Conservation (phyloP, 2,329 filamentous ascomycete species). For the Ceratocystis cubensis region DNA sequence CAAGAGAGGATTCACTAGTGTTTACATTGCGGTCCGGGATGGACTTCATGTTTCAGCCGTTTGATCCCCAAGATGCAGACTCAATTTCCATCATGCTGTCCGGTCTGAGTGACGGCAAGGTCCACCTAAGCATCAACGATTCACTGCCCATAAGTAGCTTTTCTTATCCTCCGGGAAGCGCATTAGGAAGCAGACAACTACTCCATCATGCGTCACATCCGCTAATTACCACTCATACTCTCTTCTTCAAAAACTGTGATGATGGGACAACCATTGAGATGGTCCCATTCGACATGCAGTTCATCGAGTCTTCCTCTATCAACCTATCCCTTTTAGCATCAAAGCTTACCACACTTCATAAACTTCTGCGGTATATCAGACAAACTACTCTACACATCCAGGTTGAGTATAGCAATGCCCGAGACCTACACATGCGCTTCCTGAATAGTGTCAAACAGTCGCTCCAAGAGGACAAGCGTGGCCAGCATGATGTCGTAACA, state of each 20-base stretch:
- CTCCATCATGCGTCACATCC: slow-evolving; percentile 58
- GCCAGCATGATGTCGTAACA: slow-evolving; percentile 50
- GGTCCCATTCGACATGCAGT: slow-evolving; percentile 71
- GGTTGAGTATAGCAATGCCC: slow-evolving; percentile 69
- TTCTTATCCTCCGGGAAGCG: slow-evolving; percentile 31
- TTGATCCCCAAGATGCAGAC: slow-evolving; percentile 52
- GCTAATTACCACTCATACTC: slow-evolving; percentile 59
- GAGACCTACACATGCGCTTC: slow-evolving; percentile 68
- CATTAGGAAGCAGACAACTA: slow-evolving; percentile 28
- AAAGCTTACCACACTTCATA: slow-evolving; percentile 78
- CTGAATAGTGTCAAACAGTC: slow-evolving; percentile 40
- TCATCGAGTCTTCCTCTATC: slow-evolving; percentile 64
- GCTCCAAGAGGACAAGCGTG: slow-evolving; percentile 61
- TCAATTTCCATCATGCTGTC: slow-evolving; percentile 69
- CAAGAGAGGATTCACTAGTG: slow-evolving; percentile 43
- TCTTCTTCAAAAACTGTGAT: slow-evolving; percentile 43
- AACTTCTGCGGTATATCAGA: slow-evolving; percentile 70
- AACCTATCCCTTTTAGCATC: slow-evolving; percentile 74
- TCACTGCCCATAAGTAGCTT: slow-evolving; percentile 68
- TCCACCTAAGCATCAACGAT: slow-evolving; percentile 75
- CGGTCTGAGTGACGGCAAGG: slow-evolving; percentile 55
- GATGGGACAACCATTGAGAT: slow-evolving; percentile 40
- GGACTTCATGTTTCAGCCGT: slow-evolving; percentile 54
- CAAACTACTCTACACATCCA: slow-evolving; percentile 70
- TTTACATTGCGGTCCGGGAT: slow-evolving; percentile 59